Base-by-base conservation (phyloP, 2,329 filamentous ascomycete genomes). In the Paracoccidioides brasiliensis region DNA sequence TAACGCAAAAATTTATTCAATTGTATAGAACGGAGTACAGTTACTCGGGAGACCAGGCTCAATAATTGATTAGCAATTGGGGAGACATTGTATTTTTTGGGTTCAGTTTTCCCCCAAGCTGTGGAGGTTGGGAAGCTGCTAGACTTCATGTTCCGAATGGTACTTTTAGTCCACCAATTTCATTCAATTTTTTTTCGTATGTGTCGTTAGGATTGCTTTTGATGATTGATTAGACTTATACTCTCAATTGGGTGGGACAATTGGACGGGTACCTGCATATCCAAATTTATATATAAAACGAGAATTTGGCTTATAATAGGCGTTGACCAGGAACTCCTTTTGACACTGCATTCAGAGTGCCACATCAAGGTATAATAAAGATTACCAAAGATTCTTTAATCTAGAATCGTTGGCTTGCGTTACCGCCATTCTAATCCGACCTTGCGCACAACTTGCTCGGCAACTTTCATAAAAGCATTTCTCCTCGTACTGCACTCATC, bases 381-480 rank as follows among this genome's bases (percentile, higher is more conserved):
- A 37, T 28, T 5, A 38, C 12, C 37, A 33, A 32, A 46, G 15
- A 33, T 6, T 52, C 14, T n/a, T 8, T n/a, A n/a, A 52, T 15
- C 49, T 32, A 52, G 22, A 52, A 41, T 4, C 2, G 10, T 3
- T 9, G 49, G 12, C 9, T 28, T 30, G n/a, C 28, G 28, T 55
- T 35, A 69, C 33, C 59, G 64, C 71, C 71, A 74, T 49, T 68
- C 61, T 52, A 78, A 54, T 3, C 71, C 75, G 54, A 77, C 67
- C 58, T 71, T 74, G 43, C 55, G 64, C 5, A 70, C 74, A 8
- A 81, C 70, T 57, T 74, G 69, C 53, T 78, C 74, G 1, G 88
- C 88, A 66, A 95, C 83, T 15, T 76, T 74, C 56, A 84, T 71
- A 67, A 96, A 98, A 0, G 83, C 82, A 54, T 76, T 73, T 0